Percentiles rank a stretch among this genome's conserved stretches.
These are phyloP conservation scores for Acorus gramineus DNA, from an alignment of 106 monocot genomes.

Conservation along the genomic window DNA sequence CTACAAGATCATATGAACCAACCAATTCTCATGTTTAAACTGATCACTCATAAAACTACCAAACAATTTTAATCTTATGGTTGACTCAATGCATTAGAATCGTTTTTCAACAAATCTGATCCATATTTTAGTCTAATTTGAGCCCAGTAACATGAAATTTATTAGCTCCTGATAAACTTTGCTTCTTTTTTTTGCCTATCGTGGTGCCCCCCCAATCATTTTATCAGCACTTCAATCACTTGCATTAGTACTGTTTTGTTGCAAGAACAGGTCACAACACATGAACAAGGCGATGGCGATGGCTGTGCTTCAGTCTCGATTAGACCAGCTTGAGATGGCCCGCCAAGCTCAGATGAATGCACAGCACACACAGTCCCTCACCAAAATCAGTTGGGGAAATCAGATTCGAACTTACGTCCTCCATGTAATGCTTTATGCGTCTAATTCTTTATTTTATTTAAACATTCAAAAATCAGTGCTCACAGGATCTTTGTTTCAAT, in stretches of 20 bases:
- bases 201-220: neutral
- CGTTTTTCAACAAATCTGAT: too few relatives aligned
- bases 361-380: conserved; percentile 82
- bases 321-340: conserved; percentile 93
- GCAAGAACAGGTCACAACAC: conserved; percentile 70
- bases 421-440: conserved; percentile 34
- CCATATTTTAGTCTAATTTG: too few relatives aligned
- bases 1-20: too few relatives aligned
- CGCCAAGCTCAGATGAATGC: conserved; percentile 86
- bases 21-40: too few relatives aligned
- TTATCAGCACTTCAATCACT: neutral
- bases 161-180: too few relatives aligned
- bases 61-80: too few relatives aligned
- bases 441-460: too few relatives aligned
- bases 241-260: conserved; percentile 1
- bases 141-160: too few relatives aligned
- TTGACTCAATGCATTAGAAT: too few relatives aligned
- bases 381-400: conserved; percentile 94
- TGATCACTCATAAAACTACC: too few relatives aligned
- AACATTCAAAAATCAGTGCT: too few relatives aligned
- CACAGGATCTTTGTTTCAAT: neutral
- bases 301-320: conserved; percentile 83
- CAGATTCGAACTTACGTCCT: conserved; percentile 86
- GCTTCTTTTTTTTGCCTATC: neutral
- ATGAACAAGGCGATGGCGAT: conserved; percentile 86